Base-by-base conservation (phyloP, 2,329 filamentous ascomycete species). In the Sphaerulina vaccinii region DNA sequence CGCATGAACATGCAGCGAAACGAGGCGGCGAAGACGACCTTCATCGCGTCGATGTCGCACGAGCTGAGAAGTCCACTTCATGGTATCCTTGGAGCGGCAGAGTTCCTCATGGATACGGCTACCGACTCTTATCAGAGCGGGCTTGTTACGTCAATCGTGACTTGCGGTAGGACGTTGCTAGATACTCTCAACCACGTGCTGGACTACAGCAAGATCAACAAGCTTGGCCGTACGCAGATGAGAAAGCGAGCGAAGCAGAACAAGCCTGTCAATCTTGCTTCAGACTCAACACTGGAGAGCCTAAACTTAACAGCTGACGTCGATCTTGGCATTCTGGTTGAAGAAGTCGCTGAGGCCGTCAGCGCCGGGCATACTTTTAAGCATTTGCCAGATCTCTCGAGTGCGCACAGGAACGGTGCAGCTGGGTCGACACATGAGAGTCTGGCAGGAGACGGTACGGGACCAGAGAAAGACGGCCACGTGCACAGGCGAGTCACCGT, bases 341-440 rank as follows among this genome's bases (percentile, higher is more conserved):
- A 80, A 62, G 79, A 81, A 55, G 79, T 79, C 0, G 74, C 78
- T 3, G 79, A 81, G 55, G 79, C 78, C 1, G 77, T 81, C 3
- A 78, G 74, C 48, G 69, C 78, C 3, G 79, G 79, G 0, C 76
- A 80, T 35, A 68, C 66, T 0, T 74, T 75, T 58, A 69, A 64
- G 43, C 61, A 62, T 23, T 57, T 61, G 8, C 54, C 51, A 44
- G 47, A 58, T 29, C 38, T 55, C 3, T 54, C 57, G 7, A 57
- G 27, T 24, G 33, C 40, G 3, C 47, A 42, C 13, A 29, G 41
- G 42, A 27, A 21, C 5, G 32, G 52, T 8, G 6, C 19, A 8
- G 1, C 22, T 13, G 33, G 39, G 13, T 22, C 33, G 22, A 39
- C 49, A 11, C 24, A 43, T 13, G 46, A 50, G 21, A 29, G 27